Evolutionary conservation across 192 early-diverging fungal species (phyloP), one percentile per base, ranked within the genome.

Genomic region (Chytriomyces hyalinus): DNA sequence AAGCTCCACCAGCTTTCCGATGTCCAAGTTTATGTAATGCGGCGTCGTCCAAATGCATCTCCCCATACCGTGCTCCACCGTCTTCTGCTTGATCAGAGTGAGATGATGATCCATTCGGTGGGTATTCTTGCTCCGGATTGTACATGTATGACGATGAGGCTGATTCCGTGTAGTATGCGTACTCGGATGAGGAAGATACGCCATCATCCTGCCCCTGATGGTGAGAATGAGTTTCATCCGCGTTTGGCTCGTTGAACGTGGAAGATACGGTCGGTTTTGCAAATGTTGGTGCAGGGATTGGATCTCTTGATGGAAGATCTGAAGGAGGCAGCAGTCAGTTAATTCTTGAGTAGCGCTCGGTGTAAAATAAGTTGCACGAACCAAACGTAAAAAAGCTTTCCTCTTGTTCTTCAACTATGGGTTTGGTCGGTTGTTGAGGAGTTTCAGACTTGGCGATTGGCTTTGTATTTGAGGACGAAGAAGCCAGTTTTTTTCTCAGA

Each of bases 1-100:
- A 13, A 20, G 61, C 48, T 15, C 62, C 73, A 49, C 63, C 48
- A 7, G 22, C 46, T 1, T 20, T 20, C 13, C 73, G 61, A 36
- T 75, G 73, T 20, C 73, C 73, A 4, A 75, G 63, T 48, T 63
- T 22, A 53, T 75, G 73, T 20, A 75, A 43, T 11, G 73, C 73
- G 28, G 73, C 36, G 26, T 75, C 73, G 66, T 75, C 73, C 46
- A 75, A 46, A 48, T 75, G 73, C 6, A 75, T 63, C 13, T 75
- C 24, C 43, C 63, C 10, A 48, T 61, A 63, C 10, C 72, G 69
- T 5, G 69, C 50, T 63, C 17, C 6, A 5, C 22, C 72, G 17
- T 13, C 53, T 13, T n/a, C 53, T 57, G 53, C 53, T 57, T 57
- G 15, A 13, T 13, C 53, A 13, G 53, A 13, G 5, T 57, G 53